Evolutionary conservation across 1,284 basidiomycete species (phyloP).

Genomic region (Ganoderma multipileum): DNA sequence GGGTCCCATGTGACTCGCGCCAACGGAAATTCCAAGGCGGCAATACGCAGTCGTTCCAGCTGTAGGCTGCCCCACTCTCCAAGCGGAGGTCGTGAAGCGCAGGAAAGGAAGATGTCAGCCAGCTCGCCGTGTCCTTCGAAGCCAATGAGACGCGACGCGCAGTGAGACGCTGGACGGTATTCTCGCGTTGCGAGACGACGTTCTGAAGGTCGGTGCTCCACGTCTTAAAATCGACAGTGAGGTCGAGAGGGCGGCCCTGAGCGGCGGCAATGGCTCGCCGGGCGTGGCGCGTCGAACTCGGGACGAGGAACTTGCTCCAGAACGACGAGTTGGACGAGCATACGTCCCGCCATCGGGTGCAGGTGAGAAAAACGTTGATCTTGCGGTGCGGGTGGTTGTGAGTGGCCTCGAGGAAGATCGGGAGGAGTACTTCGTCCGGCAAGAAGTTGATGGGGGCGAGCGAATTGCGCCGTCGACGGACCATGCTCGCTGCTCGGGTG

Average conservation of each 20-base stretch:
- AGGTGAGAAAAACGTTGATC: neutral
- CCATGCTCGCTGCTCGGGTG: neutral
- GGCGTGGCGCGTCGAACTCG: neutral
- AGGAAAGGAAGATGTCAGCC: neutral
- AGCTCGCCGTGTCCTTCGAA: neutral
- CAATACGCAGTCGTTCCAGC: neutral
- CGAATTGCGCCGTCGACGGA: neutral
- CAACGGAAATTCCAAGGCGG: neutral
- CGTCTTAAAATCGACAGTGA: neutral
- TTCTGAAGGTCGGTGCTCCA: neutral
- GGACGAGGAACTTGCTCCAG: neutral
- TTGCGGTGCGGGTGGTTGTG: neutral
- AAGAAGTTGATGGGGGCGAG: slow-evolving; percentile 6
- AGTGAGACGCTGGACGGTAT: neutral
- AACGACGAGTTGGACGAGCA: neutral
- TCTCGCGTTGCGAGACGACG: neutral
- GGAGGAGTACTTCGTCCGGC: slow-evolving; percentile 10
- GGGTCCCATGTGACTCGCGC: neutral
- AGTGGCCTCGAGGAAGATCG: slow-evolving; percentile 1
- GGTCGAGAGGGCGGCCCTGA: neutral
- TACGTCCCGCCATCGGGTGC: neutral
- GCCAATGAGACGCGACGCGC: neutral
- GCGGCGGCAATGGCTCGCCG: neutral
- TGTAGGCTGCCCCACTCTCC: neutral
- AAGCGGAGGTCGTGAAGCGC: neutral